Evolutionary conservation across 1,139 yeast genomes (phyloP).

Genomic region (Zygosaccharomyces sapae): DNA sequence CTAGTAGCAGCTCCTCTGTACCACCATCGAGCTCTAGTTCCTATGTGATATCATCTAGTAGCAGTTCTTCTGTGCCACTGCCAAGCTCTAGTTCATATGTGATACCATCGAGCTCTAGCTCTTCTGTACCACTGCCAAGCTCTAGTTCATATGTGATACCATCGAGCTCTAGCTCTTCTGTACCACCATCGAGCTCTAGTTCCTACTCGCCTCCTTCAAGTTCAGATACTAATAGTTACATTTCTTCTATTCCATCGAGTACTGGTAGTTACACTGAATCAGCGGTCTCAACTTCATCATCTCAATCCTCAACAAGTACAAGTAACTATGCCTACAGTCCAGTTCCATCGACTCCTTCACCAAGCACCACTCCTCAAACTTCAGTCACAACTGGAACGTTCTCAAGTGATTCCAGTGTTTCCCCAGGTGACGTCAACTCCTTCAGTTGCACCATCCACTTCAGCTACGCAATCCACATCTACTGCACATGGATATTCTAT

Average conservation of each 20-base stretch:
- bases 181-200: neutral
- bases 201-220: neutral
- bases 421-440: conserved; percentile 12
- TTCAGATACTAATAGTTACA: too few species aligned
- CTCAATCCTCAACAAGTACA: neutral
- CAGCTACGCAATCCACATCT: conserved; percentile 8
- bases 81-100: neutral
- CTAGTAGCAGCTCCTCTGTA: neutral
- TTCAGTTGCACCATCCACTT: conserved; percentile 6
- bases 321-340: neutral
- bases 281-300: neutral
- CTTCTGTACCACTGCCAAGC: neutral
- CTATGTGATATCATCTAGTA: neutral
- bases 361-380: neutral
- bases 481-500: conserved; percentile 3
- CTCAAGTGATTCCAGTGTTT: conserved; percentile 19
- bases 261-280: neutral
- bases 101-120: neutral
- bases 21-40: neutral
- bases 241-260: neutral
- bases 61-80: neutral
- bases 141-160: neutral
- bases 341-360: neutral
- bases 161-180: neutral
- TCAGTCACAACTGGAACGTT: conserved; percentile 5